These are phyloP conservation scores for Yarrowia osloensis DNA, from an alignment of 805 yeast species.

Conservation along the genomic window DNA sequence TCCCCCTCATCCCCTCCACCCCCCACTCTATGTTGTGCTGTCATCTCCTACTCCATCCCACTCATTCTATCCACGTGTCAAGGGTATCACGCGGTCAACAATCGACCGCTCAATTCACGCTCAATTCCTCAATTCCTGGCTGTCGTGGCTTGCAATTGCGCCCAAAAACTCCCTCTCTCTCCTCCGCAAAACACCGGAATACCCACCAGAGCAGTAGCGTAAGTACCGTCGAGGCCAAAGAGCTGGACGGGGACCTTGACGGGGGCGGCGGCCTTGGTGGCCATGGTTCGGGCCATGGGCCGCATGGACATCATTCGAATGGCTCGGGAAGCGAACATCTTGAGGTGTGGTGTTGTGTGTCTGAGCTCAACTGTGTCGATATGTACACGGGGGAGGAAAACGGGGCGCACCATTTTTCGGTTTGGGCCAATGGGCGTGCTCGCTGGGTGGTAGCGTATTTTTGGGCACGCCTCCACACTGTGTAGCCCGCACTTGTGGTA, in stretches of 20 bases:
- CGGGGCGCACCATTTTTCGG: constrained; percentile 25
- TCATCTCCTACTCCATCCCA: no score
- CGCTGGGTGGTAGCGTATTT: not conserved
- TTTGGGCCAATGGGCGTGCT: constrained; percentile 24
- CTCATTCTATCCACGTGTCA: not conserved
- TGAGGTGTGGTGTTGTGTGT: constrained; percentile 28
- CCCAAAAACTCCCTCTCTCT: not conserved
- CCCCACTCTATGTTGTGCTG: no score
- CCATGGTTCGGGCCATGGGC: constrained; percentile 41
- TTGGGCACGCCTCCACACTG: not conserved
- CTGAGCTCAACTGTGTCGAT: constrained; percentile 29
- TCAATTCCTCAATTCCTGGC: not conserved
- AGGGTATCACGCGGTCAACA: not conserved
- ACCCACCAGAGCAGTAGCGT: constrained; percentile 76
- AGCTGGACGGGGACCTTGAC: constrained; percentile 89
- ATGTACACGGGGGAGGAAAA: constrained; percentile 28
- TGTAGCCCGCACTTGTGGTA: not conserved
- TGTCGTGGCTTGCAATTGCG: not conserved
- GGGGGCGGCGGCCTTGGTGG: constrained; percentile 60
- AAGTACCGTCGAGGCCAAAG: constrained; percentile 94
- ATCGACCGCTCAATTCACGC: not conserved
- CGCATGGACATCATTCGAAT: constrained; percentile 31
- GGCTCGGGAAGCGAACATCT: constrained; percentile 31
- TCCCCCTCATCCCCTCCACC: not conserved
- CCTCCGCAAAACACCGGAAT: constrained; percentile 12